These are phyloP conservation scores for Spiraea crenata DNA, from an alignment of 331 rosid species.

Conservation along the genomic window DNA sequence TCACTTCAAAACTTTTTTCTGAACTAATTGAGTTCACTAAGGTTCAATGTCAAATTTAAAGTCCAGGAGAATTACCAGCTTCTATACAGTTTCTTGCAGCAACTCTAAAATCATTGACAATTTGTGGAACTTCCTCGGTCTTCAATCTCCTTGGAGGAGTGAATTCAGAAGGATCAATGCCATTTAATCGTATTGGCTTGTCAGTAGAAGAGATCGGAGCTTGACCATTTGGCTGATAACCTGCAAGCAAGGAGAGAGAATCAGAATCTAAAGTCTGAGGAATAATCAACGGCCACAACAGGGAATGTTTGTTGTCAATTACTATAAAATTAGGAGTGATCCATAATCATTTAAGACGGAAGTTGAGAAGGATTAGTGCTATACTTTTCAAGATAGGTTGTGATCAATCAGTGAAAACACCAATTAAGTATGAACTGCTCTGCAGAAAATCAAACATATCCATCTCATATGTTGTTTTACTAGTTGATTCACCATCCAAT, in stretches of 20 bases:
- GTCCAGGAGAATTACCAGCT: constrained; percentile 19
- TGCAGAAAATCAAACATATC: neutral
- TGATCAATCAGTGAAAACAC: too few relatives aligned
- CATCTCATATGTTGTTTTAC: too few relatives aligned
- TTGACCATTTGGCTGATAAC: constrained; percentile 30
- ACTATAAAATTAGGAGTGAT: too few relatives aligned
- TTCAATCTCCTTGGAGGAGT: constrained; percentile 30
- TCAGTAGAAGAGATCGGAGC: constrained; percentile 29
- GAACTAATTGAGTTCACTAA: neutral
- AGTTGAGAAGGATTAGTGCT: neutral
- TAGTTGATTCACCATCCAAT: too few relatives aligned
- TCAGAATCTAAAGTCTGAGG: neutral
- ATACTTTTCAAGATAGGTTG: too few relatives aligned
- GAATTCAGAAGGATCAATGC: constrained; percentile 7
- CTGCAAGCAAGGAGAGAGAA: constrained; percentile 11
- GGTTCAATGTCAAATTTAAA: neutral
- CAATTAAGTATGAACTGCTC: neutral
- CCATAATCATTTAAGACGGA: neutral
- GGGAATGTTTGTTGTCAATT: neutral
- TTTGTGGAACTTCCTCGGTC: constrained; percentile 24
- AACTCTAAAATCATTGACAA: constrained; percentile 31
- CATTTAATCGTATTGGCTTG: constrained; percentile 1
- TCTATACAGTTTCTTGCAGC: constrained; percentile 33
- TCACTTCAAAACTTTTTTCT: neutral
- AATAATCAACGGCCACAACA: neutral